Evolutionary conservation across 2,329 filamentous ascomycete genomes (phyloP).

Genomic region (Colletotrichum sojae): DNA sequence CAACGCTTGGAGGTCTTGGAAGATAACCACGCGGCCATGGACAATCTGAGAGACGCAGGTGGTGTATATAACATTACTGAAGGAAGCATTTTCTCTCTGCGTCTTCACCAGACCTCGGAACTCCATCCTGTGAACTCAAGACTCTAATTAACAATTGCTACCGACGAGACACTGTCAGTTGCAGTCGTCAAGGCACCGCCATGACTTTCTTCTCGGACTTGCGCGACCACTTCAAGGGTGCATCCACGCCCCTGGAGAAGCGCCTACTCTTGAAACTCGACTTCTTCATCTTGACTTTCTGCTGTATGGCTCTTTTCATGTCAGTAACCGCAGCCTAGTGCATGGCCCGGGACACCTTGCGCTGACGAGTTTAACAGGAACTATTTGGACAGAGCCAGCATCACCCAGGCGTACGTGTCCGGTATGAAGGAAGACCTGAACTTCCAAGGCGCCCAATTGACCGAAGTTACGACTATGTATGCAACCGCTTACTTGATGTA

Average conservation of each 20-base stretch:
- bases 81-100: background rate
- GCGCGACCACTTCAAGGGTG: slow-evolving; percentile 13
- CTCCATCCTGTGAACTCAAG: too few relatives aligned
- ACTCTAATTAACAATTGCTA: too few relatives aligned
- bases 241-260: slow-evolving; percentile 5
- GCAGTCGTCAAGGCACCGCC: background rate
- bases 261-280: slow-evolving; percentile 17
- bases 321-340: background rate
- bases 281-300: slow-evolving; percentile 27
- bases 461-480: slow-evolving; percentile 11
- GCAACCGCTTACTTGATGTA: slow-evolving; percentile 17
- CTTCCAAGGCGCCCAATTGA: slow-evolving; percentile 15
- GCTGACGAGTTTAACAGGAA: slow-evolving; percentile 5
- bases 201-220: slow-evolving; percentile 8
- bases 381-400: slow-evolving; percentile 23
- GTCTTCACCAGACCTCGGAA: too few relatives aligned
- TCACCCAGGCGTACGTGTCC: slow-evolving; percentile 23
- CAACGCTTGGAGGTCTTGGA: background rate
- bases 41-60: background rate
- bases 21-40: background rate
- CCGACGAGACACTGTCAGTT: background rate
- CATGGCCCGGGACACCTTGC: background rate
- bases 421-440: slow-evolving; percentile 24
- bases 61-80: background rate
- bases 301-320: slow-evolving; percentile 19